Evolutionary conservation across 78 protist genomes (phyloP), one percentile per base, ranked within the genome.

Genomic region (Protostelium mycophagum): DNA sequence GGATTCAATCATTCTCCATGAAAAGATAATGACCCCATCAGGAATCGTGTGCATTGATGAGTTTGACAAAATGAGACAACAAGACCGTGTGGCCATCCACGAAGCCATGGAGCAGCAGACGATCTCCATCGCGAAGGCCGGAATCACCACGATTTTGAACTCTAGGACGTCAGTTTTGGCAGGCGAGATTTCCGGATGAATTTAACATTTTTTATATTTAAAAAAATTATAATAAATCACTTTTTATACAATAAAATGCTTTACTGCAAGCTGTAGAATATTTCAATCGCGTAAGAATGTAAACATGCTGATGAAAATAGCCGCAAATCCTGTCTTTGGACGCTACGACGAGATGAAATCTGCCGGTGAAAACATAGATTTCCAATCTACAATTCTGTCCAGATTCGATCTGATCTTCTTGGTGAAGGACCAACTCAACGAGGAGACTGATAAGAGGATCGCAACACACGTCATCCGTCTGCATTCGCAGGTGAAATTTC

Each of bases 61-160:
- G 96, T 98, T 99, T 91, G 99, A 99, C 89, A 99, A 99, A 91
- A 98, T 98, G 99, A 83, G 88, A 90, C 94, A 38, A 25, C 88
- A 91, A 34, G 99, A 96, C 92, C 89, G 97, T 23, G 99, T 97
- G 1, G 99, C 99, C n/a, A 98, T 98, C 87, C 99, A 97, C 93
- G 99, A 98, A 88, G 99, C 99, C 38, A 99, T 99, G 99, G 99
- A 99, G 93, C 99, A 99, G 91, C 99, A 99, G 91, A 99, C 99
- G 35, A 99, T 99, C 87, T 98, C 99, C 34, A 97, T 99, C 83
- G 99, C 99, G 36, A 88, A 91, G 94, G 99, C 99, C 0, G 99
- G 99, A 87, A 99, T 99, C 90, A 98, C 99, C 25, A 99, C 99
- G 37, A 92, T 98, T 73, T 95, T 99, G 87, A 99, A 99, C 97